Evolutionary conservation across 805 yeast species (phyloP), one percentile per base, ranked within the genome.

Genomic region (Zygotorulaspora chibaensis): DNA sequence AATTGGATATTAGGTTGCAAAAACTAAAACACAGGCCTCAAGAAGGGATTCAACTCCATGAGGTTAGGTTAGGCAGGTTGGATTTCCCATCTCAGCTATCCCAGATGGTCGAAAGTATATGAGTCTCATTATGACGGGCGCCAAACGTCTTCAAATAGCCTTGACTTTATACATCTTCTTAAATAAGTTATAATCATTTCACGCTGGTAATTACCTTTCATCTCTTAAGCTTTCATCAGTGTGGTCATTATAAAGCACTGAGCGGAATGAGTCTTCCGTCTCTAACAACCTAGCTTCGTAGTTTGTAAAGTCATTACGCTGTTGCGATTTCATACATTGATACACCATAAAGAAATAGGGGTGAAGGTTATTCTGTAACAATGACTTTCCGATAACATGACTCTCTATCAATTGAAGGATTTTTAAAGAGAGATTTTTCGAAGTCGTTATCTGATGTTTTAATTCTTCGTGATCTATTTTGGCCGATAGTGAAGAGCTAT

Each of bases 21-120:
- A 63, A 68, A 40, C 55, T 72, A 29, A 68, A 69, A 26, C 59
- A 69, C 38, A 53, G 54, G 26, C 62, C 62, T 3, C 55, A 63
- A 8, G 58, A 66, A 43, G 66, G 59, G 25, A 66, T 81, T 28
- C 74, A 77, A 55, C 63, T 84, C 45, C 68, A 78, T 25, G 93
- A 84, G 62, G 76, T 84, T 17, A 70, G 72, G 34, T 65, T 84
- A 61, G 84, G 73, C 48, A 68, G 67, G 51, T 59, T 75, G 57
- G 91, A 84, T 61, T 78, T 77, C 55, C 89, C 90, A 15, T 73
- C 81, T 76, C 74, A 83, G 56, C 73, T 84, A 54, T 60, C 63
- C 38, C 63, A 55, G 26, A 72, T 77, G 79, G 63, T 68, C 25
- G 56, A 56, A 16, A 40, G 37, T 29, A 20, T 34, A 23, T 31